phyloP scores from a whole-genome alignment of 1,284 basidiomycete species.

The Puccinia sorghi region DNA sequence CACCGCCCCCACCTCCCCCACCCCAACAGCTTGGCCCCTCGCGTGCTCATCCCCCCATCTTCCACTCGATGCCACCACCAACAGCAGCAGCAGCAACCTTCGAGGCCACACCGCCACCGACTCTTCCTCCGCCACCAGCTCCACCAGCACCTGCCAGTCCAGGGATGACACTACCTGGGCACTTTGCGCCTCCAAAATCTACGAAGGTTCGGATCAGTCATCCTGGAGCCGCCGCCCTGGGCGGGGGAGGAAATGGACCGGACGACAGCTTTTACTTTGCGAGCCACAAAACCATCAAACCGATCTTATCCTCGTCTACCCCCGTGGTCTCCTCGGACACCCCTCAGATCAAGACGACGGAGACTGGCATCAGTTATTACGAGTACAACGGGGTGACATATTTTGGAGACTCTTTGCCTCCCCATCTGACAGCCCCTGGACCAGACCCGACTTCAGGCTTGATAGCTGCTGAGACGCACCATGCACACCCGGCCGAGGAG shows the following conservation, averaged over 20 bases:
- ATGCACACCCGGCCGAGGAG: background rate
- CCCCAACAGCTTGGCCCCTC: background rate
- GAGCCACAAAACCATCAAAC: background rate
- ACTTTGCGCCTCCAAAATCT: slow-evolving; percentile 30
- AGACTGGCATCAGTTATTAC: slow-evolving; percentile 28
- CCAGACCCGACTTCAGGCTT: background rate
- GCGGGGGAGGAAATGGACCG: background rate
- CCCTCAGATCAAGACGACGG: slow-evolving; percentile 9
- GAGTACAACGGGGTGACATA: slow-evolving; percentile 41
- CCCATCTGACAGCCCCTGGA: background rate
- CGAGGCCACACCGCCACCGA: slow-evolving; percentile 1
- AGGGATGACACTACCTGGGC: background rate
- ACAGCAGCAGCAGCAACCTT: background rate
- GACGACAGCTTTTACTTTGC: background rate
- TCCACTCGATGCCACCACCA: background rate
- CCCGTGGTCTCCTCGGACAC: background rate
- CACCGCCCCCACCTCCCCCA: background rate
- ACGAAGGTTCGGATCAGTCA: slow-evolving; percentile 28
- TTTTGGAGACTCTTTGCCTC: slow-evolving; percentile 8
- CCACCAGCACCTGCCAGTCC: slow-evolving; percentile 5
- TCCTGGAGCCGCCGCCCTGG: background rate
- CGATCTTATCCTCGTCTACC: background rate
- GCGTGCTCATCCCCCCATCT: slow-evolving; percentile 2
- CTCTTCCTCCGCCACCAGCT: background rate
- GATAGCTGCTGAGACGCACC: background rate